Evolutionary conservation across 108 stramenopile species (phyloP).

Genomic region (Bacterosira constricta): DNA sequence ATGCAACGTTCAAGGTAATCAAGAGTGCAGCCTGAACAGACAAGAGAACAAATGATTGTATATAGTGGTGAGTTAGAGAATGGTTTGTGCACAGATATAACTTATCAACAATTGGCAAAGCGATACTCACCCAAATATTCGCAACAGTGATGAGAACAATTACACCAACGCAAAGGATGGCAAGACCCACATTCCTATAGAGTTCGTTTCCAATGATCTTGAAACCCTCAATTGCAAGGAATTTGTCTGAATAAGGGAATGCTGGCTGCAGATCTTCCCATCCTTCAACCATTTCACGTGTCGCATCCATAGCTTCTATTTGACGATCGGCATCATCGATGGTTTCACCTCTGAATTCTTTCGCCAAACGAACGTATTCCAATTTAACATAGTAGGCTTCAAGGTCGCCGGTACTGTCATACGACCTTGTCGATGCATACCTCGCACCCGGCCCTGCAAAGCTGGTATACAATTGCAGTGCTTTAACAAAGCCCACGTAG

Average conservation of each 20-base stretch:
- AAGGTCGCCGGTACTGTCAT: conserved; percentile 27
- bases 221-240: conserved; percentile 66
- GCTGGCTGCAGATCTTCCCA: conserved; percentile 51
- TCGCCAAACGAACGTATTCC: conserved; percentile 58
- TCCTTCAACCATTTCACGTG: conserved; percentile 48
- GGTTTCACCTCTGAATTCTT: conserved; percentile 39
- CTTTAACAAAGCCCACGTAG: conserved; percentile 53
- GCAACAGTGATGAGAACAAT: conserved; percentile 72
- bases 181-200: conserved; percentile 61
- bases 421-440: conserved; percentile 29
- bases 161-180: conserved; percentile 54
- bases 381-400: conserved; percentile 51
- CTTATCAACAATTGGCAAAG: no score
- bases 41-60: no score
- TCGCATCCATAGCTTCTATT: conserved; percentile 75
- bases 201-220: conserved; percentile 61
- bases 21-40: conserved; percentile 59
- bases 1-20: conserved; percentile 73
- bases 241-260: conserved; percentile 51
- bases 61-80: no score
- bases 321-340: conserved; percentile 66
- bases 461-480: conserved; percentile 32
- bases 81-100: no score
- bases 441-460: conserved; percentile 44
- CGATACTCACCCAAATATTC: no score